Conservation (phyloP, 495 filamentous ascomycete species). For the Penicillium dipodomyicola region DNA sequence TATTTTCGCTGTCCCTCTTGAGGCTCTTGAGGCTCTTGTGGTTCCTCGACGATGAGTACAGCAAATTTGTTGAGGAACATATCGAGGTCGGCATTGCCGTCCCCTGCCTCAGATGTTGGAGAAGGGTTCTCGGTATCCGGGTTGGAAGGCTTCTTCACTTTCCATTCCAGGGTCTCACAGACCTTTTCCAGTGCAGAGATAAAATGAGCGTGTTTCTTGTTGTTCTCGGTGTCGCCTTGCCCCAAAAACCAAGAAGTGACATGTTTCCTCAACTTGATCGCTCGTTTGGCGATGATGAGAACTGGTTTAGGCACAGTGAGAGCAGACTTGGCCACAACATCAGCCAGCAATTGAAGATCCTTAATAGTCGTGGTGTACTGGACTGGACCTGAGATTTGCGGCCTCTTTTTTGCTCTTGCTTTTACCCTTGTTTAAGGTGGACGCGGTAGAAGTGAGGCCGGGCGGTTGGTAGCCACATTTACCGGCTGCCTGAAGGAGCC, state of each 20-base stretch:
- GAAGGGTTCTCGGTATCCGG: too few species aligned
- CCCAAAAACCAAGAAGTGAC: slow-evolving; percentile 35
- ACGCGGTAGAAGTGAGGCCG: slow-evolving; percentile 18
- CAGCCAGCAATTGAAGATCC: slow-evolving; percentile 30
- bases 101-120: slow-evolving; percentile 11
- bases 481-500: slow-evolving; percentile 49
- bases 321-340: slow-evolving; percentile 28
- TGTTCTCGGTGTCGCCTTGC: slow-evolving; percentile 20
- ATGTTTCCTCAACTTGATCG: slow-evolving; percentile 30
- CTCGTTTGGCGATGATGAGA: slow-evolving; percentile 29
- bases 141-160: slow-evolving; percentile 18
- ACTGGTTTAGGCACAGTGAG: slow-evolving; percentile 25
- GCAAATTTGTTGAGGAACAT: slow-evolving; percentile 31
- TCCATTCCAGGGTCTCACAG: slow-evolving; percentile 31
- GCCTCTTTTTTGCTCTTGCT: slow-evolving; percentile 21
- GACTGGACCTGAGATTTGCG: slow-evolving; percentile 16
- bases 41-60: slow-evolving; percentile 35
- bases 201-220: slow-evolving; percentile 30
- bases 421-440: slow-evolving; percentile 20
- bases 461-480: slow-evolving; percentile 31
- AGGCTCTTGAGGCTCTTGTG: slow-evolving; percentile 11
- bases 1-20: slow-evolving; percentile 10
- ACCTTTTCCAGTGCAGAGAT: slow-evolving; percentile 28
- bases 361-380: slow-evolving; percentile 24
- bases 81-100: slow-evolving; percentile 16